Evolutionary conservation across 139 green algal species (phyloP), one percentile per base, ranked within the genome.

Genomic region (Chlorella sp.): DNA sequence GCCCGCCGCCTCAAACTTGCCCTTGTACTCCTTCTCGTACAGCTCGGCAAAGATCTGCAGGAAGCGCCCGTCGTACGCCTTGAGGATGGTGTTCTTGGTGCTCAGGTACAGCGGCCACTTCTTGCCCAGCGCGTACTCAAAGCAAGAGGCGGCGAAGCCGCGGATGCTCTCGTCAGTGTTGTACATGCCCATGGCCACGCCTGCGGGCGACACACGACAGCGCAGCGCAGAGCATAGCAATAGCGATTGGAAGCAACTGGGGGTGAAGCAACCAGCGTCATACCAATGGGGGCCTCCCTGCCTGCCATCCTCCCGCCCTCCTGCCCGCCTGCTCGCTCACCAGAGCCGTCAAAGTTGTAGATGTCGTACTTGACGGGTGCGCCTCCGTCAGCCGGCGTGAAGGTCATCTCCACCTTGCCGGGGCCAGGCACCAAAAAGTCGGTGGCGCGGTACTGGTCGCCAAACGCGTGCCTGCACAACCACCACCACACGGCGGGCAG

Each of bases 41-140:
- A 89, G 84, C 78, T 97, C 90, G n/a, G 86, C 83, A 73, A 97
- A 97, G 72, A 95, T 90, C 74, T 88, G 81, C 70, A 90, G 42
- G 82, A 88, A 90, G 61, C 77, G 61, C 23, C 93, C 93, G 42
- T 98, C 93, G 74, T 98, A 98, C 31, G 87, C 82, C 87, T 98
- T 98, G 66, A 98, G 83, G 77, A 98, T 98, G 36, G 94, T 98
- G 89, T 98, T 98, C 88, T 98, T 98, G 14, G 94, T 98, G 62
- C 84, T 93, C 71, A 98, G 74, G 79, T 98, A 98, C 23, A 98
- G 88, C 10, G 93, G 93, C 88, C 86, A 91, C 42, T 82, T 75
- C 75, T 88, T 89, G 34, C 76, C n/a, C 50, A 96, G 84, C 1
- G 94, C 93, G 67, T 93, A 94, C 84, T 96, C 85, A 80, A 98